Evolutionary conservation across 78 protist genomes (phyloP).

Genomic region (Creolimax fragrantissima): DNA sequence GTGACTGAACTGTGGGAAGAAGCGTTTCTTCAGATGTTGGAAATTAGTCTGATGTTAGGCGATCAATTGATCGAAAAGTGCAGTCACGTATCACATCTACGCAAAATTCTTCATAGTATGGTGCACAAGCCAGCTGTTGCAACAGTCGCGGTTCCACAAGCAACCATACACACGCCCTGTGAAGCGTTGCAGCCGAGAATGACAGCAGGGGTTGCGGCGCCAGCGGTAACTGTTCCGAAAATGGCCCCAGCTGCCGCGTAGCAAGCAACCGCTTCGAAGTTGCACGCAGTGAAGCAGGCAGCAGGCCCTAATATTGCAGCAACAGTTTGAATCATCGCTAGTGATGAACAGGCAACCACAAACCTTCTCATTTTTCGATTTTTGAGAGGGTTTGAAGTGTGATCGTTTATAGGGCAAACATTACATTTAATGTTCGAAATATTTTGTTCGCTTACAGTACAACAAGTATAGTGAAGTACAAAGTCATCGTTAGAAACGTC

Average conservation of each 20-base stretch:
- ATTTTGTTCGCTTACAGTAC: background rate
- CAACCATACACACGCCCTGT: background rate
- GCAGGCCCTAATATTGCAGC: background rate
- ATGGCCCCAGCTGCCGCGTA: background rate
- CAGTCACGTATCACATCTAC: no score
- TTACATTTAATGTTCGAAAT: background rate
- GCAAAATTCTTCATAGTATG: background rate
- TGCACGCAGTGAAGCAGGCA: background rate
- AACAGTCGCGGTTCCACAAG: background rate
- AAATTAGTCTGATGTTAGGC: no score
- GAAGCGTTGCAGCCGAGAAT: background rate
- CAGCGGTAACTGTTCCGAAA: background rate
- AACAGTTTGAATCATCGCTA: no score
- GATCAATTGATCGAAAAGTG: no score
- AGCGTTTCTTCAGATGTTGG: no score
- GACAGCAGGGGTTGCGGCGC: background rate
- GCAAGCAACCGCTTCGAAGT: background rate
- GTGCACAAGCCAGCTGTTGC: background rate
- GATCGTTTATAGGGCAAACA: background rate
- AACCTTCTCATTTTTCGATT: no score
- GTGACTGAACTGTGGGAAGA: no score
- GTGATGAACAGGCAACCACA: no score
- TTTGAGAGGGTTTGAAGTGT: background rate
- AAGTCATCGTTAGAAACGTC: background rate
- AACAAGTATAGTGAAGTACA: background rate